Conservation (phyloP, 495 filamentous ascomycete species). For the Neurospora sp. region DNA sequence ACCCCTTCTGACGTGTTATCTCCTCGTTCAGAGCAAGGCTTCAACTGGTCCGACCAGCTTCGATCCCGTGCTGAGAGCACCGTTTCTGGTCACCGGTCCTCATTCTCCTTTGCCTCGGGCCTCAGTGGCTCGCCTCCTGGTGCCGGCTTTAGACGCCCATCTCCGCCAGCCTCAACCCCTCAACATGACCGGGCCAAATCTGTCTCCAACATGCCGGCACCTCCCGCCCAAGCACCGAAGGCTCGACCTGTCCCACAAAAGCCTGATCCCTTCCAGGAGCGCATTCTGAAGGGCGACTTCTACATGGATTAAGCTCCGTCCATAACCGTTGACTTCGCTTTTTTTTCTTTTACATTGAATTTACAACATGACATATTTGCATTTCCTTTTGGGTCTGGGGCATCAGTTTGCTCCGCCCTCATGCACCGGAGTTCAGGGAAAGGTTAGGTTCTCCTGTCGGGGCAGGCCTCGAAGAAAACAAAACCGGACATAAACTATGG, state of each 20-base stretch:
- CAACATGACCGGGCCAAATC: conserved; percentile 61
- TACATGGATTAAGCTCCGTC: conserved; percentile 73
- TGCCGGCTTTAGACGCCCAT: conserved; percentile 27
- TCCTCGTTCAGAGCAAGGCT: conserved; percentile 66
- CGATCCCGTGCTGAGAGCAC: conserved; percentile 78
- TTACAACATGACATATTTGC: not conserved
- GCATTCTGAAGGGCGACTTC: conserved; percentile 94
- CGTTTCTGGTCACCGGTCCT: conserved; percentile 43
- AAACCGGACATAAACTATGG: not conserved
- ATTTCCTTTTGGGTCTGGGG: not conserved
- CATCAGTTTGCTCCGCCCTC: not conserved
- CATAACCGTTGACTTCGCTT: not conserved
- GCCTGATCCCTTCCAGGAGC: conserved; percentile 88
- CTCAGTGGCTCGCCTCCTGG: conserved; percentile 22
- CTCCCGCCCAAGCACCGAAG: conserved; percentile 40
- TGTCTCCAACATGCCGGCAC: conserved; percentile 56
- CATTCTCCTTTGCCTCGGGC: conserved; percentile 29
- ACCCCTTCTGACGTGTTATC: conserved; percentile 47
- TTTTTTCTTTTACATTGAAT: not conserved
- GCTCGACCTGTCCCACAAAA: conserved; percentile 38
- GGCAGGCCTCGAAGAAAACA: not conserved
- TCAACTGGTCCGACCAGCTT: conserved; percentile 92
- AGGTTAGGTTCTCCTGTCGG: not conserved
- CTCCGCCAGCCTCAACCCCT: conserved; percentile 22
- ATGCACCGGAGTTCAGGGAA: not conserved